These are phyloP conservation scores for Neoboletus subvelutipes DNA, from an alignment of 768 basidiomycete genomes.

Conservation along the genomic window DNA sequence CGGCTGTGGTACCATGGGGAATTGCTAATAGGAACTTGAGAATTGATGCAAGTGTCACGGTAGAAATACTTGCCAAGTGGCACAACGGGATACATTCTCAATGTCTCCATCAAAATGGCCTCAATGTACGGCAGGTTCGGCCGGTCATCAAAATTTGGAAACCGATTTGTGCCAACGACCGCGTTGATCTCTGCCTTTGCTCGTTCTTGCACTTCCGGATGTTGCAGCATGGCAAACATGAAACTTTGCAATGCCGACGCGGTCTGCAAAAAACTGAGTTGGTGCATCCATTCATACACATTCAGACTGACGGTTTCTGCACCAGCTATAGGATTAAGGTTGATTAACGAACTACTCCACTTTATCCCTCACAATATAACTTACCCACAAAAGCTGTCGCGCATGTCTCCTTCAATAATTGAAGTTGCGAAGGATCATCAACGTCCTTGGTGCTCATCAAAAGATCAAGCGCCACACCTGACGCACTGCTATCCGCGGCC, in stretches of 20 bases:
- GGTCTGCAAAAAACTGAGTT: slow-evolving; percentile 3
- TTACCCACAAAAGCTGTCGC: too few species aligned
- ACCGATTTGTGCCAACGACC: too few species aligned
- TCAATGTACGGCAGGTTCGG: too few species aligned
- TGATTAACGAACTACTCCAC: not conserved
- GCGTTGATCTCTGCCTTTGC: slow-evolving; percentile 32
- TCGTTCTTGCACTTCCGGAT: too few species aligned
- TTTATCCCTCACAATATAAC: not conserved
- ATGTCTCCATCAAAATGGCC: too few species aligned
- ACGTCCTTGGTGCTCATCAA: not conserved
- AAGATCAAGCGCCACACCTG: slow-evolving; percentile 16
- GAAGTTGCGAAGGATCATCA: too few species aligned
- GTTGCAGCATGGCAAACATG: slow-evolving; percentile 32
- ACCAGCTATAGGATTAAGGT: slow-evolving; percentile 13
- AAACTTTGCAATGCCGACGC: slow-evolving; percentile 20
- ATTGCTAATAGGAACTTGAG: slow-evolving; percentile 3
- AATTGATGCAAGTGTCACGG: not conserved
- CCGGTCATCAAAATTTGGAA: too few species aligned
- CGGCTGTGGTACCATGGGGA: slow-evolving; percentile 19
- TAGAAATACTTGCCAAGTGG: slow-evolving; percentile 19
- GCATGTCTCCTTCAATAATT: too few species aligned
- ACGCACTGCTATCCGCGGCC: slow-evolving; percentile 9
- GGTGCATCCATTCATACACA: too few species aligned
- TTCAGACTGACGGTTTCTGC: too few species aligned
- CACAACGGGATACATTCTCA: slow-evolving; percentile 5